Conservation (phyloP, 2,329 filamentous ascomycete genomes). For the Incumbomyces delicatus region DNA sequence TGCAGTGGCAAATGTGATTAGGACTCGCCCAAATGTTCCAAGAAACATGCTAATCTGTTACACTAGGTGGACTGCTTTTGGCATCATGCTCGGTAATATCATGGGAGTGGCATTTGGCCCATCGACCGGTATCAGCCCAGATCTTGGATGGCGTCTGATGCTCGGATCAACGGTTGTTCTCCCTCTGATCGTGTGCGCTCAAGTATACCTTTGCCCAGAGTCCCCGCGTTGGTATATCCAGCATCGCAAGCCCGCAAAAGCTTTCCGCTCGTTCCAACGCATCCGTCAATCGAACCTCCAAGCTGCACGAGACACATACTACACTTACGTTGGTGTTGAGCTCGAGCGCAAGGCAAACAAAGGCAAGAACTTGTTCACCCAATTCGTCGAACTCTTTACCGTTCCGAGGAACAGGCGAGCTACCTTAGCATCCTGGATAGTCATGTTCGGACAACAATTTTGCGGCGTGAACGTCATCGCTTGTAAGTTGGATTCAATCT, state of each 20-base stretch:
- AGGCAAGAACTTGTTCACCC: slow-evolving; percentile 31
- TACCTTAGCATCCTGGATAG: slow-evolving; percentile 24
- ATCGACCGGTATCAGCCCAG: slow-evolving; percentile 49
- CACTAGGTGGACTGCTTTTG: slow-evolving; percentile 36
- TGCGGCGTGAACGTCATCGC: slow-evolving; percentile 32
- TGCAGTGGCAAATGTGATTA: slow-evolving; percentile 18
- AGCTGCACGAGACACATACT: slow-evolving; percentile 24
- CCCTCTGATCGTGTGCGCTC: slow-evolving; percentile 48
- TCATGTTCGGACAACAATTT: slow-evolving; percentile 28
- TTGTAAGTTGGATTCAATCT: slow-evolving; percentile 30
- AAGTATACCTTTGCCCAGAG: slow-evolving; percentile 41
- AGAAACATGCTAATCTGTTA: neutral
- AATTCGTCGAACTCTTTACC: slow-evolving; percentile 40
- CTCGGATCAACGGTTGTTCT: slow-evolving; percentile 57
- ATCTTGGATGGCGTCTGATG: slow-evolving; percentile 53
- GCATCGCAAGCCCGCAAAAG: slow-evolving; percentile 21
- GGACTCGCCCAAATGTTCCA: neutral
- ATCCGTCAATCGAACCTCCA: slow-evolving; percentile 24
- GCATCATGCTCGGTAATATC: slow-evolving; percentile 40
- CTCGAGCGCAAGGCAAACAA: slow-evolving; percentile 23
- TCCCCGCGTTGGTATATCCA: slow-evolving; percentile 27
- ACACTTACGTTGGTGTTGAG: slow-evolving; percentile 30
- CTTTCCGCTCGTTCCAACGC: slow-evolving; percentile 22
- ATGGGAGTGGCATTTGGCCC: slow-evolving; percentile 48
- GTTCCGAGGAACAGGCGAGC: slow-evolving; percentile 40